Evolutionary conservation across 2,329 filamentous ascomycete genomes (phyloP), one percentile per base, ranked within the genome.

Genomic region (Cercospora zeina): DNA sequence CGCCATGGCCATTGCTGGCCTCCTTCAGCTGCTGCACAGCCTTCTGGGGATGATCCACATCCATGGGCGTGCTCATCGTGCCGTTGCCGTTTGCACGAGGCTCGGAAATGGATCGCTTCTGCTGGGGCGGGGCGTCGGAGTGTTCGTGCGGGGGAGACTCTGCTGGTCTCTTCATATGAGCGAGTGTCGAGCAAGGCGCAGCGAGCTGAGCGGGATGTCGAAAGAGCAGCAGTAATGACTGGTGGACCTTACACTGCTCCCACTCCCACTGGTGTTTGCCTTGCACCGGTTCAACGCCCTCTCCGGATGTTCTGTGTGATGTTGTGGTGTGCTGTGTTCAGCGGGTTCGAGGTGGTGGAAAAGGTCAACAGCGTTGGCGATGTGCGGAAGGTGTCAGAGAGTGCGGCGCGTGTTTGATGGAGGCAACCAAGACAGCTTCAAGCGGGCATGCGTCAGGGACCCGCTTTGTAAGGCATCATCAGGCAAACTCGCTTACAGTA

Each of bases 11-110:
- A 45, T 62, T 62, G 45, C 59, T 61, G 63, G 74, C 74, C 62
- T 79, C 74, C 71, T 86, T 86, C 69, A 86, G 81, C 78, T 83
- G 80, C 75, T 85, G 82, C 63, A 82, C 80, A 54, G 82, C 83
- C 68, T 83, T 80, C 66, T 82, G 78, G 66, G 83, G 81, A 68
- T 79, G 82, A 72, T 87, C 85, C 70, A 87, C 78, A 72, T 87
- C 82, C 85, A 87, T 87, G 42, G 61, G 51, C 31, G 54, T 61
- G 50, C 37, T 60, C 66, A 81, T 84, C 71, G 73, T 69, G 77
- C 61, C 61, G 66, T 61, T 67, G 55, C 65, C 64, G 66, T 64
- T 68, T 53, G 59, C 50, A 56, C 61, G 59, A 24, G 39, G 36
- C 56, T 62, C 62, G 45, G 62, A 36, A 39, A 63, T 54, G 54